phyloP scores from a whole-genome alignment of 2,329 filamentous ascomycete species.

The Mycosphaerella arachidis region DNA sequence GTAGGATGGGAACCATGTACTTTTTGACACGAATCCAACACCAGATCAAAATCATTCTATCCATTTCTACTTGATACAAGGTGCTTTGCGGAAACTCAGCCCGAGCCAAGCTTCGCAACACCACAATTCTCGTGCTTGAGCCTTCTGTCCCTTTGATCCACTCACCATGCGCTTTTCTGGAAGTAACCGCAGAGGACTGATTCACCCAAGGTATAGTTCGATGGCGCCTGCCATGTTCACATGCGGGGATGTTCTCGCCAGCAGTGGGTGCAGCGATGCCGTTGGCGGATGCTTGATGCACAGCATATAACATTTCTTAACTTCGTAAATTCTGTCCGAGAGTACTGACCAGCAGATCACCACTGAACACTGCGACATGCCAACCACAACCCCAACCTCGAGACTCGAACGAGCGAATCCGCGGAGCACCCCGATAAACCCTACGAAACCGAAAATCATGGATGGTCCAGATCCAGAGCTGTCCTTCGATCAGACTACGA shows the following conservation, averaged over 20 bases:
- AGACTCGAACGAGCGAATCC: background rate
- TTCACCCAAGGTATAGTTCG: too few relatives aligned
- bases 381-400: too few relatives aligned
- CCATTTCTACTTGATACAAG: background rate
- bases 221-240: too few relatives aligned
- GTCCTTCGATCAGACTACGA: slow-evolving; percentile 1
- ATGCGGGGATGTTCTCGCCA: too few relatives aligned
- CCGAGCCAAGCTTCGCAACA: background rate
- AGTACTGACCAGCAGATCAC: too few relatives aligned
- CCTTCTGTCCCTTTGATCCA: background rate
- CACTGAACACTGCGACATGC: too few relatives aligned
- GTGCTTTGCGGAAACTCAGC: background rate
- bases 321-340: too few relatives aligned
- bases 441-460: too few relatives aligned
- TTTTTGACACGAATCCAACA: slow-evolving; percentile 19
- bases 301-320: too few relatives aligned
- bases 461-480: background rate
- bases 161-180: background rate
- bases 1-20: slow-evolving; percentile 18
- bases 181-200: too few relatives aligned
- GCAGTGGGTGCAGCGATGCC: too few relatives aligned
- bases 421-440: background rate
- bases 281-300: too few relatives aligned
- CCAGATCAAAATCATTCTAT: slow-evolving; percentile 1
- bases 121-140: background rate